Evolutionary conservation across 1,284 basidiomycete species (phyloP).

Genomic region (Apiotrichum laibachii): DNA sequence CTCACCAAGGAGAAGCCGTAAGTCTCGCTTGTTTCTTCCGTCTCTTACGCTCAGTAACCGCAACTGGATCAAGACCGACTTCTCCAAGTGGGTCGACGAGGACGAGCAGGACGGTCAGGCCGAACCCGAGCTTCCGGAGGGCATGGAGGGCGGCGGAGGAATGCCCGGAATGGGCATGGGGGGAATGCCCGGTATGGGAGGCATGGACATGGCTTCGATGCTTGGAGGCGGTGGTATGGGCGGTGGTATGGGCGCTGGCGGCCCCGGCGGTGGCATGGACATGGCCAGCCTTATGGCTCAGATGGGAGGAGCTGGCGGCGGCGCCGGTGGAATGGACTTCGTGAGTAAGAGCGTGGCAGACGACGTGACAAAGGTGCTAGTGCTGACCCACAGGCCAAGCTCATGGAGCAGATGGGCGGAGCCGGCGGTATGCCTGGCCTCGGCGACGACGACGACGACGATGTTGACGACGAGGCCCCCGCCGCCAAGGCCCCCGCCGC

Average conservation of each 20-base stretch:
- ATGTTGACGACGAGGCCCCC: slow-evolving; percentile 60
- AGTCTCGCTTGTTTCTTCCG: background rate
- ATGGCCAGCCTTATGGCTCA: slow-evolving; percentile 42
- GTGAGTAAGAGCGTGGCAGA: slow-evolving; percentile 12
- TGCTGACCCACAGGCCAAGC: slow-evolving; percentile 31
- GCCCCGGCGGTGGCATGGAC: slow-evolving; percentile 28
- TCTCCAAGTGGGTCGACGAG: slow-evolving; percentile 86
- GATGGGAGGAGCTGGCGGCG: slow-evolving; percentile 53
- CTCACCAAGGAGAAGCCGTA: slow-evolving; percentile 76
- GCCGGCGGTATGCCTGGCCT: slow-evolving; percentile 38
- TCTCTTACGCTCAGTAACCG: slow-evolving; percentile 53
- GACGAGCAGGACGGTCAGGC: slow-evolving; percentile 76
- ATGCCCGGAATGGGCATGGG: slow-evolving; percentile 24
- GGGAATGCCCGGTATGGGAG: slow-evolving; percentile 30
- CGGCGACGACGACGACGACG: slow-evolving; percentile 45
- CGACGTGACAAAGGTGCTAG: background rate
- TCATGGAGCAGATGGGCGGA: slow-evolving; percentile 49
- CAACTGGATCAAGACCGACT: slow-evolving; percentile 84
- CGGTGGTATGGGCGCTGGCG: slow-evolving; percentile 37
- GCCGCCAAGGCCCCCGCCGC: slow-evolving; percentile 40
- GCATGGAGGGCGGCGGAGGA: slow-evolving; percentile 12
- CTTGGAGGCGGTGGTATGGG: slow-evolving; percentile 15
- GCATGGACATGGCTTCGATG: slow-evolving; percentile 4
- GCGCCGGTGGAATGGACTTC: slow-evolving; percentile 52
- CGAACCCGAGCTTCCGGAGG: slow-evolving; percentile 26